Percentiles rank a stretch among this genome's conserved stretches.
phyloP scores from a whole-genome alignment of 306 rosid genomes.

The Malus sylvestris region DNA sequence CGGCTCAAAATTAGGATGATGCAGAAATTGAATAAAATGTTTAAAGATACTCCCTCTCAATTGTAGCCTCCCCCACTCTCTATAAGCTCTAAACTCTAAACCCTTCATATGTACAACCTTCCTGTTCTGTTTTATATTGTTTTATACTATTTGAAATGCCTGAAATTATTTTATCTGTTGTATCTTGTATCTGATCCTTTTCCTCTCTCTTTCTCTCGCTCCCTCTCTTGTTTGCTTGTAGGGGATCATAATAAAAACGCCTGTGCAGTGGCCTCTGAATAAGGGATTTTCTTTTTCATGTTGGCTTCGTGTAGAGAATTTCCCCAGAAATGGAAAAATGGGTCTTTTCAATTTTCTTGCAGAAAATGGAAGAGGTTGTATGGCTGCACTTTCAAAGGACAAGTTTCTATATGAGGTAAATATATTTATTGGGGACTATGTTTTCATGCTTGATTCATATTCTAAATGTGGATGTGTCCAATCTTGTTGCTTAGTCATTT shows the following conservation, averaged over 20 bases:
- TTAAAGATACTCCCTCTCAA: neutral
- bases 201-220: conserved; percentile 15
- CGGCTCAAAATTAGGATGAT: no score
- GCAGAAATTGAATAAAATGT: neutral
- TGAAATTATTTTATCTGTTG: neutral
- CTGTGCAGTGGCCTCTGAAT: conserved; percentile 87
- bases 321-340: conserved; percentile 80
- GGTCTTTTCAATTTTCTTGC: conserved; percentile 88
- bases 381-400: conserved; percentile 76
- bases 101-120: neutral
- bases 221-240: conserved; percentile 35
- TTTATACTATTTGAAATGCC: neutral
- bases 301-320: conserved; percentile 93
- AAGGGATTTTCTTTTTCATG: conserved; percentile 94
- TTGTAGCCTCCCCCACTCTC: neutral
- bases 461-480: neutral
- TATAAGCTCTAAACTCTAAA: neutral
- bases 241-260: conserved; percentile 81
- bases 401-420: conserved; percentile 76
- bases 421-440: conserved; percentile 14
- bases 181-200: neutral
- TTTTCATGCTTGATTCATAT: neutral
- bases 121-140: neutral
- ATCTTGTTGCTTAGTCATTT: conserved; percentile 12
- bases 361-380: conserved; percentile 86